Conservation (phyloP, 768 basidiomycete species). For the Xerocomellus intermedius region DNA sequence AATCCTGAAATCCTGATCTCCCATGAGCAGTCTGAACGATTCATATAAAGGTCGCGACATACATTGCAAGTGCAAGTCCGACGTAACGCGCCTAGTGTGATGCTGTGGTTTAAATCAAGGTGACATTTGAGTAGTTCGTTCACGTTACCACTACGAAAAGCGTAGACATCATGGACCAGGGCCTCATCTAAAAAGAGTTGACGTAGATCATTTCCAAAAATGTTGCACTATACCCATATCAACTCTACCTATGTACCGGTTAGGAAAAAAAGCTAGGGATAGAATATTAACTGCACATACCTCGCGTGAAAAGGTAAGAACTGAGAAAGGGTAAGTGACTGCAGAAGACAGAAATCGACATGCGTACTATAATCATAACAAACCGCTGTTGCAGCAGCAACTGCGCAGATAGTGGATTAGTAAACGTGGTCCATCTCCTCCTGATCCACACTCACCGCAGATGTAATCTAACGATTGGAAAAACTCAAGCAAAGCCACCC, state of each 20-base stretch:
- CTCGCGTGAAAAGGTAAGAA: constrained; percentile 8
- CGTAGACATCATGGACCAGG: constrained; percentile 9
- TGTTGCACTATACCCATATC: constrained; percentile 9
- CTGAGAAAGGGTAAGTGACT: background rate
- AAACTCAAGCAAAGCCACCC: background rate
- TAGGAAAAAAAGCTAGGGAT: no score
- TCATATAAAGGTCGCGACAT: background rate
- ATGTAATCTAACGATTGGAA: background rate
- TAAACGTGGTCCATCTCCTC: background rate
- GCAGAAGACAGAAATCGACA: background rate
- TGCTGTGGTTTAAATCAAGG: background rate
- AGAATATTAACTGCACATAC: background rate
- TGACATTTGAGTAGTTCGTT: background rate
- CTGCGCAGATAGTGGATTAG: background rate
- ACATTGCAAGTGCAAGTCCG: constrained; percentile 7
- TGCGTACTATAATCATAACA: constrained; percentile 11
- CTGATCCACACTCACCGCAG: background rate
- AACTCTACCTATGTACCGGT: background rate
- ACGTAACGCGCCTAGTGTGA: constrained; percentile 6
- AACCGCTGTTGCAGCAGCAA: background rate
- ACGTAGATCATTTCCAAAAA: background rate
- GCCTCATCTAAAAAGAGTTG: constrained; percentile 4
- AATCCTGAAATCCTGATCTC: background rate
- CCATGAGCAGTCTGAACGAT: background rate
- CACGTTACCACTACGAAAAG: constrained; percentile 12